Base-by-base conservation (phyloP, 495 filamentous ascomycete species). In the Trichocladium uniseriatum region DNA sequence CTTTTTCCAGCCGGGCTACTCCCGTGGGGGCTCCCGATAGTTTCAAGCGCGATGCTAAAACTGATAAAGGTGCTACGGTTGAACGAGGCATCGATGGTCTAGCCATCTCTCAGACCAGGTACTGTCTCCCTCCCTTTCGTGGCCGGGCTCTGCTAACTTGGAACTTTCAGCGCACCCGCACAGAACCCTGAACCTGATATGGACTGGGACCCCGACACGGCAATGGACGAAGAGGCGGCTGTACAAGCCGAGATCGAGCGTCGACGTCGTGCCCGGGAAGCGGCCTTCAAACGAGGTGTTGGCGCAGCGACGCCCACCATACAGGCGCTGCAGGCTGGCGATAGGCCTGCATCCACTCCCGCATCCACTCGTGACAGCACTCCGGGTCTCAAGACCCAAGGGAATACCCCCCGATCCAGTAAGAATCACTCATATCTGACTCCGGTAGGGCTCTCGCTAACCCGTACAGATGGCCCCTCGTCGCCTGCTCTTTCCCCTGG, bases 241-340 rank as follows among this genome's bases (percentile, higher is more conserved):
- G 58, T 55, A 15, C 52, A 81, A 46, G 77, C 82, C 44, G 74
- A 89, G 56, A 81, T 94, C 55, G 87, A 94, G 63, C 84, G 91
- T 60, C 85, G 91, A 43, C 83, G 88, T 10, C 89, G 83, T 55
- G 79, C 84, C 38, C 83, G 92, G 53, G 89, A 95, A 69, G 89
- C 87, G 21, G 86, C 94, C 56, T 82, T 86, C 61, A 87, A 62
- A 38, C 56, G 89, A 55, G 92, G 86, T 64, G 82, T 89, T 58
- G 79, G 80, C 62, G 79, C 78, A 38, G 77, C 81, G 43, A 84
- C 82, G 7, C 86, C 85, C 5, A 69, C 94, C 54, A 79, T 91
- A 15, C 87, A 92, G 65, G 85, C 84, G 42, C 67, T 94, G 32
- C 79, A 84, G 54, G 70, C 80, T 50, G 76, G 73, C 41, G 76